Base-by-base conservation (phyloP, 2,329 filamentous ascomycete genomes). In the Xylariaceae sp. region DNA sequence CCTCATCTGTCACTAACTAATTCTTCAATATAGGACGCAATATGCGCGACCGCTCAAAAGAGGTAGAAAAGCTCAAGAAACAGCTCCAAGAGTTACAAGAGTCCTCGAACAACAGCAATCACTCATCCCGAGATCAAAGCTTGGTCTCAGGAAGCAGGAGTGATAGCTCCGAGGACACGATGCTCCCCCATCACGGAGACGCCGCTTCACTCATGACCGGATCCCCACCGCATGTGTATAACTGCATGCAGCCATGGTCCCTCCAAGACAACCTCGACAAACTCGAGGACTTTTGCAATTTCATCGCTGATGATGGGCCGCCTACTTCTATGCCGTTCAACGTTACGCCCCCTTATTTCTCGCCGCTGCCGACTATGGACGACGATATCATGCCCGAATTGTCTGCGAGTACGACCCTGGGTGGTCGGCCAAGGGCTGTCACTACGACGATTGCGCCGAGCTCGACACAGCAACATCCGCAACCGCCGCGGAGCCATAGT, bases 51-150 rank as follows among this genome's bases (percentile, higher is more conserved):
- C 58, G 70, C 47, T 72, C 69, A 44, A 71, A 71, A 53, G 70
- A 73, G 59, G 70, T 73, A 18, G 71, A 73, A 53, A 70, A 65
- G 57, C 56, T 73, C 35, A 73, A 71, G 65, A 71, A 71, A 58
- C 70, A 73, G 49, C 66, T 73, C 11, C 66, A 71, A 57, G 66
- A 73, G 44, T 64, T 73, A 8, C 69, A 72, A 52, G 69, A 68
- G 51, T 65, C 66, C 11, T 67, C 68, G 53, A 67, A 65, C 52
- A 67, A 65, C 53, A 53, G 66, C 17, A 65, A 68, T 51, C 53
- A 64, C 11, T 66, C 68, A 48, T 68, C 69, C 45, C 66, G 67
- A 50, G 69, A 71, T 56, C 68, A 70, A 41, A 68, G 70, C 15
- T 61, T 68, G 15, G 55, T 64, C 10, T 66, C 65, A 3, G 67